A percentile compares a stretch with the other conserved stretches of the same genome.
Evolutionary conservation across 169 alveolate species (phyloP).

Genomic region (Plasmodium inui): DNA sequence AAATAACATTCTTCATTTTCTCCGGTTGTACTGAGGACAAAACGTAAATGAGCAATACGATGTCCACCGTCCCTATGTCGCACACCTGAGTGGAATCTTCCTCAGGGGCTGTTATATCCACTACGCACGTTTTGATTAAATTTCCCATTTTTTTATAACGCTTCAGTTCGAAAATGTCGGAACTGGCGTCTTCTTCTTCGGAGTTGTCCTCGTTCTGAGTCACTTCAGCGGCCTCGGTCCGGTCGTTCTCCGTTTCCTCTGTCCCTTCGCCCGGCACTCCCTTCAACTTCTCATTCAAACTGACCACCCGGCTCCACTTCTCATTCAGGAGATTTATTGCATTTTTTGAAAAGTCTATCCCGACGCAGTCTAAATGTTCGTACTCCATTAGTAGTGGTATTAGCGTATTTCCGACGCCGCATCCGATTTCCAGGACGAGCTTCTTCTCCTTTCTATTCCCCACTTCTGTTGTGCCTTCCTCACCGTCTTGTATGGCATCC

Average conservation of each 20-base stretch:
- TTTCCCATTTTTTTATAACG: slow-evolving; percentile 59
- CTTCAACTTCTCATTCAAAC: slow-evolving; percentile 16
- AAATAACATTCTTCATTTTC: slow-evolving; percentile 82
- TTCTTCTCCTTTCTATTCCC: not conserved
- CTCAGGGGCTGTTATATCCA: slow-evolving; percentile 57
- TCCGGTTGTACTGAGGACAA: slow-evolving; percentile 94
- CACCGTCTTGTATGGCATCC: slow-evolving; percentile 46
- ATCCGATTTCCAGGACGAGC: slow-evolving; percentile 90
- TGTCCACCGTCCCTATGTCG: slow-evolving; percentile 83
- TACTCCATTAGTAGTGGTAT: slow-evolving; percentile 88
- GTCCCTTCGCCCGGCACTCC: slow-evolving; percentile 72
- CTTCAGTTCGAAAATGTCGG: slow-evolving; percentile 20
- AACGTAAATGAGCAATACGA: slow-evolving; percentile 90
- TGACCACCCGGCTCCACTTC: slow-evolving; percentile 66
- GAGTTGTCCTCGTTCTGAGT: not conserved
- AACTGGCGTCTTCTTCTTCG: not conserved
- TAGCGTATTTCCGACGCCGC: slow-evolving; percentile 96
- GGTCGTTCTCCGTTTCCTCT: too few species aligned
- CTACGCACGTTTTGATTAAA: slow-evolving; percentile 75
- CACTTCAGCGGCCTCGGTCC: not conserved
- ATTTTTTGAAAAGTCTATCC: slow-evolving; percentile 92
- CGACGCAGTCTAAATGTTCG: slow-evolving; percentile 84
- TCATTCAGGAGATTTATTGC: slow-evolving; percentile 90
- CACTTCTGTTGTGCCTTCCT: not conserved
- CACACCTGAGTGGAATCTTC: slow-evolving; percentile 30